Evolutionary conservation across 176 grass and related monocot species (phyloP).

Genomic region (Zea mays): Zm-B73-REFERENCE-NAM-5.0 NC_050102.1:171131001-171131500

Average conservation of each 20-base stretch:
- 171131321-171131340: not conserved
- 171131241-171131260: not conserved
- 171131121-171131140: not conserved
- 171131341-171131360: not conserved
- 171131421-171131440: constrained; percentile 10
- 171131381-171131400: constrained; percentile 9
- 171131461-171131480: not conserved
- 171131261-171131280: constrained; percentile 10
- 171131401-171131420: not conserved
- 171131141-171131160: not conserved
- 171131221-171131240: not conserved
- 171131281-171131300: constrained; percentile 3
- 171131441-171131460: not conserved
- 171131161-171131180: not conserved
- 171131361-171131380: not conserved
- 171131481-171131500: constrained; percentile 28
- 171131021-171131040: not conserved
- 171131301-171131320: not conserved
- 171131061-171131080: not conserved
- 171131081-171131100: fast-evolving
- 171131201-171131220: not conserved
- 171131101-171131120: not conserved
- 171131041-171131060: not conserved
- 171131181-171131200: constrained; percentile 28
- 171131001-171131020: not conserved